These are phyloP conservation scores for Comarum palustre DNA, from an alignment of 306 rosid species.

Conservation along the genomic window DNA sequence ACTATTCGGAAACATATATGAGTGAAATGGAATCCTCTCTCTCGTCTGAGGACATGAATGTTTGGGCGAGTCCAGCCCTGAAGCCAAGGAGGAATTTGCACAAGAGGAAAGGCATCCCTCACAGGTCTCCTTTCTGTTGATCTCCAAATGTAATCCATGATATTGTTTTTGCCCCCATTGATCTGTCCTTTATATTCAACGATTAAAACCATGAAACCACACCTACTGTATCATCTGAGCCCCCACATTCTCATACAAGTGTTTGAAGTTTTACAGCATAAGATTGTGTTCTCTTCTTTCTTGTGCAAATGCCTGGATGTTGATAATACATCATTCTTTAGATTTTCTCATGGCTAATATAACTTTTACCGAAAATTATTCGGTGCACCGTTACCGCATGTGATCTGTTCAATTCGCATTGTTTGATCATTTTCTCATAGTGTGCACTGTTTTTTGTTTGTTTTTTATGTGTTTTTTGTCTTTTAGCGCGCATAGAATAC, in stretches of 20 bases:
- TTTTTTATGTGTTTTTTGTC: too few relatives aligned
- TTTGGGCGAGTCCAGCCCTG: slow-evolving; percentile 36
- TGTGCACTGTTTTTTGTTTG: too few relatives aligned
- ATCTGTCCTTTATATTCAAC: slow-evolving; percentile 27
- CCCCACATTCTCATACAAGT: slow-evolving; percentile 27
- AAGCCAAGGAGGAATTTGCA: slow-evolving; percentile 64
- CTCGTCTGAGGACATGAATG: slow-evolving; percentile 60
- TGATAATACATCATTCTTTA: neutral
- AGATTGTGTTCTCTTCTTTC: neutral
- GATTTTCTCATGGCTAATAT: slow-evolving; percentile 14
- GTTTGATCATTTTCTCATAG: too few relatives aligned
- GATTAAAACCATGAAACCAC: slow-evolving; percentile 20
- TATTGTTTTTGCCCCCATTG: slow-evolving; percentile 15
- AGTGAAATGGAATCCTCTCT: slow-evolving; percentile 57
- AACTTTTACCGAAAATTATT: too few relatives aligned
- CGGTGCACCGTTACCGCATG: too few relatives aligned
- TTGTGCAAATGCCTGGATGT: slow-evolving; percentile 1
- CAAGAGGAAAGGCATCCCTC: slow-evolving; percentile 77
- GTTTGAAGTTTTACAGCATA: slow-evolving; percentile 56
- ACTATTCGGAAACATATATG: slow-evolving; percentile 45
- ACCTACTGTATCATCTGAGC: slow-evolving; percentile 21
- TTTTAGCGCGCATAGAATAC: too few relatives aligned
- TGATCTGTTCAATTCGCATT: too few relatives aligned
- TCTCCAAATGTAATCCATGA: slow-evolving; percentile 11
- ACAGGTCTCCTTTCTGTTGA: slow-evolving; percentile 56